phyloP scores from a whole-genome alignment of 306 rosid species.

The Cicer pinnatifidum region DNA sequence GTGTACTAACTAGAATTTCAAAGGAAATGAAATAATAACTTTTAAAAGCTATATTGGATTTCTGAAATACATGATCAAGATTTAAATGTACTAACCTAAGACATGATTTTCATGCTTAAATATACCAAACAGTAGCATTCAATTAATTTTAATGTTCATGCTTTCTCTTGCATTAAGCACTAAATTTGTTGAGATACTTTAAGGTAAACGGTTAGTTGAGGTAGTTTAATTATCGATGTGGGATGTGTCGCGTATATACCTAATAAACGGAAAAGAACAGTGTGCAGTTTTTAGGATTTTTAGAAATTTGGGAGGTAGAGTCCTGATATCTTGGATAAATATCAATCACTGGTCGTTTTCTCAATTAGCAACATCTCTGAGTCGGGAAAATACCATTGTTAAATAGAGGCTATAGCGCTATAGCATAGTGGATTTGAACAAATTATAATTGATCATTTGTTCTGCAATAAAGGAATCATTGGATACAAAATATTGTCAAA shows the following conservation, averaged over 20 bases:
- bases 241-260: background rate
- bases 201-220: constrained; percentile 10
- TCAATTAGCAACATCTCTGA: background rate
- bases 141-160: background rate
- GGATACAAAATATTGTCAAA: too few relatives aligned
- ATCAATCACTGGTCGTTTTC: background rate
- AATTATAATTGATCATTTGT: too few relatives aligned
- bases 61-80: constrained; percentile 17
- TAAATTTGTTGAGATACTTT: constrained; percentile 9
- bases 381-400: background rate
- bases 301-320: background rate
- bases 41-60: constrained; percentile 25
- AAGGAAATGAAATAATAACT: constrained; percentile 24
- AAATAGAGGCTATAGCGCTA: too few relatives aligned
- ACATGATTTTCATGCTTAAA: constrained; percentile 5
- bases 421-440: too few relatives aligned
- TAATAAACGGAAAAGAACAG: background rate
- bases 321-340: background rate
- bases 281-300: background rate
- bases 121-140: background rate
- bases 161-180: background rate
- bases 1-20: constrained; percentile 8
- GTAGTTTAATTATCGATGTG: background rate
- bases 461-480: too few relatives aligned
- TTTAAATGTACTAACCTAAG: background rate